Conservation (phyloP, 495 filamentous ascomycete species). For the Penicillium coprophilum region DNA sequence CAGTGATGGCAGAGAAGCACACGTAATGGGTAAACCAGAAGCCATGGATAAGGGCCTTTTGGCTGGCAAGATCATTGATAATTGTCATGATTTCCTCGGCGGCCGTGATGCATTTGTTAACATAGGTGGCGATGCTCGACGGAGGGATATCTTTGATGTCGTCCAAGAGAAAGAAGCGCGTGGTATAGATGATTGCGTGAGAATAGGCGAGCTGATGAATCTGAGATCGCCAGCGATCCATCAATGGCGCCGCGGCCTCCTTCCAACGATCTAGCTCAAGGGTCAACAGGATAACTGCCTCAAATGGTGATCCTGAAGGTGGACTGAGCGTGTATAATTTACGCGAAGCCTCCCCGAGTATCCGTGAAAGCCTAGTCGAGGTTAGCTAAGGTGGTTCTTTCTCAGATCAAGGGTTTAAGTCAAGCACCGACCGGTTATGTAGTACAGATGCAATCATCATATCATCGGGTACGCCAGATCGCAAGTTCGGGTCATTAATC, state of each 20-base stretch:
- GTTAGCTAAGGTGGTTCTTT: neutral
- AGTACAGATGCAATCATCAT: conserved; percentile 2
- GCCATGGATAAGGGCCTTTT: neutral
- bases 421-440: neutral
- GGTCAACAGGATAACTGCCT: neutral
- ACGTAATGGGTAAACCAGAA: conserved; percentile 5
- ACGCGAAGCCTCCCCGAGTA: neutral
- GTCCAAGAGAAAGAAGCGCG: conserved; percentile 1
- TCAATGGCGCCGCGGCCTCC: neutral
- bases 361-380: neutral
- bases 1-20: conserved; percentile 1
- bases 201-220: conserved; percentile 2
- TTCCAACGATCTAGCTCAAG: conserved; percentile 4
- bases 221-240: conserved; percentile 2
- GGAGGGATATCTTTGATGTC: neutral
- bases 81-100: conserved; percentile 1
- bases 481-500: conserved; percentile 2
- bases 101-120: neutral
- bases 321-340: neutral
- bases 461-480: conserved; percentile 3
- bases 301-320: neutral
- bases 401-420: neutral
- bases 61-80: neutral
- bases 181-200: neutral
- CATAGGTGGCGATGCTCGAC: neutral